These are phyloP conservation scores for Neophaeococcomyces mojaviensis DNA, from an alignment of 2,329 filamentous ascomycete species.

Conservation along the genomic window DNA sequence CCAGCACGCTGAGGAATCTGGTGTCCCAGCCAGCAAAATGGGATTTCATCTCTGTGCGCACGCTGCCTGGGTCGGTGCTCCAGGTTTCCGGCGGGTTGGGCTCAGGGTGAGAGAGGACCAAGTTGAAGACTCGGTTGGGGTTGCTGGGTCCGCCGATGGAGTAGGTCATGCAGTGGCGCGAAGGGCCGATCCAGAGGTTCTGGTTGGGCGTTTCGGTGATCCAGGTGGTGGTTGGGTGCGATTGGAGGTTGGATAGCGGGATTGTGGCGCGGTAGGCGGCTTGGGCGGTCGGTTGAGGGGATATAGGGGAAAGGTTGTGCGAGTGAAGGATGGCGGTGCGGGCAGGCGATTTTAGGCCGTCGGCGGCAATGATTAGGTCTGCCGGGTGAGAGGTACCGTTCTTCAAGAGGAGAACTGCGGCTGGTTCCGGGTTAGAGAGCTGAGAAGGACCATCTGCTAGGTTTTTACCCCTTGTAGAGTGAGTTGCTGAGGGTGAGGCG, in stretches of 20 bases:
- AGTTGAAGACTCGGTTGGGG: slow-evolving; percentile 33
- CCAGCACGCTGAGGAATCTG: slow-evolving; percentile 32
- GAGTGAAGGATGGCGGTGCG: slow-evolving; percentile 12
- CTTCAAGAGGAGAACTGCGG: slow-evolving; percentile 9
- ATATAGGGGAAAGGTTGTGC: background rate
- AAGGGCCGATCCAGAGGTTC: slow-evolving; percentile 25
- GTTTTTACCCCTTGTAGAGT: too few species aligned
- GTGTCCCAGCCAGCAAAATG: slow-evolving; percentile 18
- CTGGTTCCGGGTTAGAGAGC: slow-evolving; percentile 12
- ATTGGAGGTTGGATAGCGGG: slow-evolving; percentile 15
- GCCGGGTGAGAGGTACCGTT: slow-evolving; percentile 13
- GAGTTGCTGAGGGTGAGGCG: too few species aligned
- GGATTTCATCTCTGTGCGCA: slow-evolving; percentile 25
- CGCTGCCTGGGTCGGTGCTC: slow-evolving; percentile 25
- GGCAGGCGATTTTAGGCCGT: slow-evolving; percentile 21
- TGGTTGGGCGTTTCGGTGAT: slow-evolving; percentile 12
- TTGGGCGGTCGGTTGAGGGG: slow-evolving; percentile 15
- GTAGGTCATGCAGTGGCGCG: slow-evolving; percentile 27
- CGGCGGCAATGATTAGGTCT: slow-evolving; percentile 19
- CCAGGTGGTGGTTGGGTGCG: slow-evolving; percentile 14
- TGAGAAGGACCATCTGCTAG: too few species aligned
- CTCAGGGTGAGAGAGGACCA: slow-evolving; percentile 41
- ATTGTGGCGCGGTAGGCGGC: slow-evolving; percentile 19
- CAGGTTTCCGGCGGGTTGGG: slow-evolving; percentile 28
- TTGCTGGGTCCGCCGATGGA: slow-evolving; percentile 21